A percentile compares a stretch with the other conserved stretches of the same genome.
phyloP scores from a whole-genome alignment of 2,329 filamentous ascomycete species.

The Niveomyces coronatus region DNA sequence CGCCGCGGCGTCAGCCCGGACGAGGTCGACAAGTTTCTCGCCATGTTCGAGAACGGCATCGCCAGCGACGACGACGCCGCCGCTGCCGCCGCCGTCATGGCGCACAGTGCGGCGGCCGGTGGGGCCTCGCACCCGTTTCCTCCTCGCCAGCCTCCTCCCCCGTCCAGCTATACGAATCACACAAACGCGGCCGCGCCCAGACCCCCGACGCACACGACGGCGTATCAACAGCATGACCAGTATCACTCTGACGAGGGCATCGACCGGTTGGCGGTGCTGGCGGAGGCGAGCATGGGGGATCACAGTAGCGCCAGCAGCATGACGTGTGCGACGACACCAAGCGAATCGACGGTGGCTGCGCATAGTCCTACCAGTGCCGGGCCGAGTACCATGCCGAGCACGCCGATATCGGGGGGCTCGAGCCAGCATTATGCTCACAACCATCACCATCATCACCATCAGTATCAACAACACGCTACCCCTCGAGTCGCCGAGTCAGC shows the following conservation, averaged over 20 bases:
- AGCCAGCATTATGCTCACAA: constrained; percentile 2
- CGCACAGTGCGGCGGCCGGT: constrained; percentile 8
- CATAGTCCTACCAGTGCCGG: constrained; percentile 8
- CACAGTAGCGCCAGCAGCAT: constrained; percentile 13
- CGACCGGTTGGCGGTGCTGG: constrained; percentile 29
- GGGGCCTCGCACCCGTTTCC: neutral
- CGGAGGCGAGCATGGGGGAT: constrained; percentile 25
- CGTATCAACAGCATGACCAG: constrained; percentile 4
- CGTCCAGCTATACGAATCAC: neutral
- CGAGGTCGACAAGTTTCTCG: constrained; percentile 31
- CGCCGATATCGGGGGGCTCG: constrained; percentile 4
- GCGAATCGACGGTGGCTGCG: constrained; percentile 1
- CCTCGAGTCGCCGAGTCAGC: neutral
- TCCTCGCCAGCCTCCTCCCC: neutral
- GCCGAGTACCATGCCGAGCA: constrained; percentile 9
- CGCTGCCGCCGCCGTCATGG: too few relatives aligned
- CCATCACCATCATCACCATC: neutral
- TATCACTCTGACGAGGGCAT: constrained; percentile 7
- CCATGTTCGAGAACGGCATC: constrained; percentile 20
- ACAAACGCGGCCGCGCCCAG: neutral
- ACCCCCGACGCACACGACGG: neutral
- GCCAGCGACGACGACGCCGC: constrained; percentile 17
- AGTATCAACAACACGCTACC: neutral
- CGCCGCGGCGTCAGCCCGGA: constrained; percentile 27
- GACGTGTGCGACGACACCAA: constrained; percentile 2